Evolutionary conservation across 768 basidiomycete genomes (phyloP).

Genomic region (Leccinellum rugosiceps): DNA sequence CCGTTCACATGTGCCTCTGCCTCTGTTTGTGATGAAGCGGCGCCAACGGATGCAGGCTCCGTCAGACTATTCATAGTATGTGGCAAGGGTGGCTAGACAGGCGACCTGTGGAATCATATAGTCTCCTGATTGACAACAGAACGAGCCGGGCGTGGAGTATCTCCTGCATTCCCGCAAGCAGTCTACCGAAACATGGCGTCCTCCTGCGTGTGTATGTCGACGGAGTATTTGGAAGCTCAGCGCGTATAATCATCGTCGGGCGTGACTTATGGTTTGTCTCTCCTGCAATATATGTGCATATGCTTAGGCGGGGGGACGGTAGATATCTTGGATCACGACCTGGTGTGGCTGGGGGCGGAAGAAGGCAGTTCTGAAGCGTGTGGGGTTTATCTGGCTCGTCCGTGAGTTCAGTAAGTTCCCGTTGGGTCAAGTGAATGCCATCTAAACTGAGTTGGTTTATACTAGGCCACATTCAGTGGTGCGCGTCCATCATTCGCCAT

Average conservation of each 20-base stretch:
- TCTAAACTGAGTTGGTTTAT: neutral
- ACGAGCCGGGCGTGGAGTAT: conserved; percentile 25
- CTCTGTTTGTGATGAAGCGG: conserved; percentile 53
- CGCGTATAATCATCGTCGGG: conserved; percentile 64
- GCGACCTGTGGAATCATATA: conserved; percentile 58
- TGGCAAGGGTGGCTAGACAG: conserved; percentile 67
- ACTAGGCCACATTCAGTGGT: conserved; percentile 74
- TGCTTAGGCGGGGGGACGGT: conserved; percentile 55
- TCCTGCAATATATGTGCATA: conserved; percentile 62
- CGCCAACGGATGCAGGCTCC: conserved; percentile 43
- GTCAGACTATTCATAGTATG: conserved; percentile 66
- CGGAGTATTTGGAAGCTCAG: conserved; percentile 67
- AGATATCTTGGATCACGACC: conserved; percentile 43
- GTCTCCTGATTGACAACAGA: conserved; percentile 40
- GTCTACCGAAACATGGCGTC: conserved; percentile 43
- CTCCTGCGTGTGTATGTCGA: conserved; percentile 58
- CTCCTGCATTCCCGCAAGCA: neutral
- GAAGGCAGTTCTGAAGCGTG: conserved; percentile 44
- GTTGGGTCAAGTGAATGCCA: neutral
- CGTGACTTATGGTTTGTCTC: conserved; percentile 65
- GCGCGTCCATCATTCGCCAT: conserved; percentile 59
- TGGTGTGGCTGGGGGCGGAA: conserved; percentile 43
- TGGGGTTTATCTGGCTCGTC: conserved; percentile 75
- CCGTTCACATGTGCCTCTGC: conserved; percentile 74
- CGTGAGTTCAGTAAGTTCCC: conserved; percentile 64